These are phyloP conservation scores for Termitomyces sp. DNA, from an alignment of 768 basidiomycete genomes.

Conservation along the genomic window DNA sequence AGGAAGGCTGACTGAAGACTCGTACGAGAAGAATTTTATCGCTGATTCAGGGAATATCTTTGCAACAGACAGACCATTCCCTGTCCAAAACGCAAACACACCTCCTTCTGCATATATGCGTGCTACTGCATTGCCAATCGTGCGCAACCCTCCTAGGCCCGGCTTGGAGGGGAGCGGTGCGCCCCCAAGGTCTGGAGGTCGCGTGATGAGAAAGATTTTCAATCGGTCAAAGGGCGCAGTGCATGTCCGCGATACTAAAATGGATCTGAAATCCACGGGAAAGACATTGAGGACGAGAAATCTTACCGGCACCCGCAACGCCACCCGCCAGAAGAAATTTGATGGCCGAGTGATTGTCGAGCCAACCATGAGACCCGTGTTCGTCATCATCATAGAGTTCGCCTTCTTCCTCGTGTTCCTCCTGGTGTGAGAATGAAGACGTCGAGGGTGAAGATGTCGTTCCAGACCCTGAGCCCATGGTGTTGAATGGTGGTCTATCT, in stretches of 20 bases:
- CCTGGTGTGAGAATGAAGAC: constrained; percentile 20
- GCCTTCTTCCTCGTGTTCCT: constrained; percentile 39
- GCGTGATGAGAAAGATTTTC: constrained; percentile 94
- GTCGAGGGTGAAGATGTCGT: constrained; percentile 2
- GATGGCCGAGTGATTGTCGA: constrained; percentile 70
- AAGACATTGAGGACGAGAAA: background rate
- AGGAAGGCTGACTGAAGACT: constrained; percentile 66
- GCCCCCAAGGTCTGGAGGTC: constrained; percentile 69
- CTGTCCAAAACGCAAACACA: constrained; percentile 94
- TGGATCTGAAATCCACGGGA: constrained; percentile 39
- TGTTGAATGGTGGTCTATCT: constrained; percentile 47
- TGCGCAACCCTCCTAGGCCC: constrained; percentile 48
- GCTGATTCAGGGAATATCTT: constrained; percentile 99
- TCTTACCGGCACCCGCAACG: constrained; percentile 85
- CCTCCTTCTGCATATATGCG: constrained; percentile 90
- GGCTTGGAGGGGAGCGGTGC: constrained; percentile 37
- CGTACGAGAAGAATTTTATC: constrained; percentile 96
- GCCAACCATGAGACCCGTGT: constrained; percentile 52
- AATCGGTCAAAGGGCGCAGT: constrained; percentile 97
- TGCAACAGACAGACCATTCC: constrained; percentile 86
- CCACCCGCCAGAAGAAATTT: constrained; percentile 94
- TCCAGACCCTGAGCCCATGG: constrained; percentile 10
- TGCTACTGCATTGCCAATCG: constrained; percentile 66
- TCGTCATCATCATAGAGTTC: constrained; percentile 52
- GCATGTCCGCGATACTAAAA: constrained; percentile 85